These are phyloP conservation scores for Cladosporium phlei DNA, from an alignment of 2,329 filamentous ascomycete species.

Conservation along the genomic window DNA sequence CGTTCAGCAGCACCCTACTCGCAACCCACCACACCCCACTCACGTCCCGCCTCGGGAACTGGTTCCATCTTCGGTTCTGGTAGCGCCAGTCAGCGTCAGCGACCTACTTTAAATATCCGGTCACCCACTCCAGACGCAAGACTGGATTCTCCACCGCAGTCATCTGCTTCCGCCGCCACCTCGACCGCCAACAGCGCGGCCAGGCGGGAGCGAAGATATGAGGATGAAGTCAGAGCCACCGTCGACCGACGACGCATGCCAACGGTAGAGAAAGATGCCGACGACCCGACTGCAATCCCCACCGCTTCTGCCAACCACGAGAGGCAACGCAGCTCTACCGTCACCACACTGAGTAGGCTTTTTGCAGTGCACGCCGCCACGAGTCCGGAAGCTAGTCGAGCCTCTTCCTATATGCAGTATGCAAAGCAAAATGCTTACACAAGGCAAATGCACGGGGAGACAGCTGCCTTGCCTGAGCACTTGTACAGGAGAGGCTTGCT, in stretches of 20 bases:
- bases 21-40: constrained; percentile 20
- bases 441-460: constrained; percentile 16
- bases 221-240: constrained; percentile 21
- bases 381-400: constrained; percentile 37
- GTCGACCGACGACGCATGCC: constrained; percentile 32
- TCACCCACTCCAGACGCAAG: constrained; percentile 15
- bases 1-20: background rate
- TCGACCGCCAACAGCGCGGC: background rate
- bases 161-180: constrained; percentile 11
- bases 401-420: constrained; percentile 37
- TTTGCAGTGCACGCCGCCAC: constrained; percentile 38
- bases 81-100: constrained; percentile 9
- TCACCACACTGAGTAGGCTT: constrained; percentile 41
- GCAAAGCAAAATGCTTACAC: constrained; percentile 15
- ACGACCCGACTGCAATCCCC: constrained; percentile 43
- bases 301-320: constrained; percentile 28
- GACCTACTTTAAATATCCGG: constrained; percentile 5
- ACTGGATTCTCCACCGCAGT: constrained; percentile 12
- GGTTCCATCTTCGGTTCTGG: constrained; percentile 20
- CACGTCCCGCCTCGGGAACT: constrained; percentile 19
- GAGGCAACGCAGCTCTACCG: constrained; percentile 36
- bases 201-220: constrained; percentile 13
- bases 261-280: constrained; percentile 44
- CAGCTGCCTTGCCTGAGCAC: constrained; percentile 43
- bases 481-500: constrained; percentile 50